phyloP scores from a whole-genome alignment of 345 rosid genomes.

The Aethionema arabicum region DNA sequence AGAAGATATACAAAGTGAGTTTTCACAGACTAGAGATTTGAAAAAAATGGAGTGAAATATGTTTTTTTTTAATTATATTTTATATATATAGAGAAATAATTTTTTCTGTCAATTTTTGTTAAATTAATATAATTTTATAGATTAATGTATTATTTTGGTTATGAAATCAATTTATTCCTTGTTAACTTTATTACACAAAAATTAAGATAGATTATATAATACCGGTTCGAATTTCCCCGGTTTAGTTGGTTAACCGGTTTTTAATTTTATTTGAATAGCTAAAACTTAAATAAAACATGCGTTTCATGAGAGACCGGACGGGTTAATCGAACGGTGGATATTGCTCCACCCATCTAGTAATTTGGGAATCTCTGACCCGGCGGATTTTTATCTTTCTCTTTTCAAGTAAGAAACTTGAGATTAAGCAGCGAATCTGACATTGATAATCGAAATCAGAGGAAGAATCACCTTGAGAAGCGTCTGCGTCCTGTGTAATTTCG shows the following conservation, averaged over 20 bases:
- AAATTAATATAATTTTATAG: no score
- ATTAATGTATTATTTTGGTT: no score
- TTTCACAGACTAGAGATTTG: constrained; percentile 33
- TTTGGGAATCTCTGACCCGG: constrained; percentile 23
- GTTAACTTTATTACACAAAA: no score
- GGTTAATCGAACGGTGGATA: constrained; percentile 22
- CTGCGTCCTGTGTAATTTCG: neutral
- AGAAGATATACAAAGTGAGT: constrained; percentile 27
- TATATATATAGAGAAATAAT: neutral
- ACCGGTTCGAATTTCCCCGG: no score
- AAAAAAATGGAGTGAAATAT: constrained; percentile 10
- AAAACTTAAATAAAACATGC: neutral
- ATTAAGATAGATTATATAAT: no score
- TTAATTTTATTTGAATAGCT: no score
- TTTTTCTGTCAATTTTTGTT: neutral
- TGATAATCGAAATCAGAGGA: constrained; percentile 1
- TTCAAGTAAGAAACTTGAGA: constrained; percentile 24
- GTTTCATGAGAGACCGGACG: constrained; percentile 9
- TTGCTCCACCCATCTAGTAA: constrained; percentile 12
- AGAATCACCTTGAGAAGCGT: constrained; percentile 31
- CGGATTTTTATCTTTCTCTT: neutral
- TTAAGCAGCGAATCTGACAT: constrained; percentile 1
- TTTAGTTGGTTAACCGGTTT: no score
- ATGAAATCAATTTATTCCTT: no score
- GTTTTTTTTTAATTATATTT: neutral